Percentiles rank a stretch among this genome's conserved stretches.
Evolutionary conservation across 257 asterid genomes (phyloP).

Genomic region (Fraxinus cuspidata): DNA sequence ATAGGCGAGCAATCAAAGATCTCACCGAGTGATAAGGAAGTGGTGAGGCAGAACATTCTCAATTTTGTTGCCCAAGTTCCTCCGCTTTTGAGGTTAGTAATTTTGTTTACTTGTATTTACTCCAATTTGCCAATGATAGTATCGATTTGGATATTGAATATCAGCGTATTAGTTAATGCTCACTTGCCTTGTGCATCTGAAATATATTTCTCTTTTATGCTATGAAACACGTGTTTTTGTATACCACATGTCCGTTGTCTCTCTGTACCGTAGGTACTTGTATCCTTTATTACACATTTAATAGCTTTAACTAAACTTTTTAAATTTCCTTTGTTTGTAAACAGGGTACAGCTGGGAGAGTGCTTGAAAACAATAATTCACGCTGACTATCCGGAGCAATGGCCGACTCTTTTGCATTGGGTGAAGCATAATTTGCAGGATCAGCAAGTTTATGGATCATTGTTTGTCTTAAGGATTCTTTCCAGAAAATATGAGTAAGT

Average conservation of each 20-base stretch:
- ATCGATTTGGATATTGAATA: neutral
- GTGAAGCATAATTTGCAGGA: slow-evolving; percentile 84
- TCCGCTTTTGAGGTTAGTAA: slow-evolving; percentile 69
- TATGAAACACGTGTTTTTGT: neutral
- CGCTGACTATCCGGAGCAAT: slow-evolving; percentile 95
- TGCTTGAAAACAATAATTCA: slow-evolving; percentile 87
- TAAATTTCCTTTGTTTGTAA: slow-evolving; percentile 27
- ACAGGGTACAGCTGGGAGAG: slow-evolving; percentile 94
- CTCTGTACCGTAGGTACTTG: neutral
- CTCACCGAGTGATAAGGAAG: slow-evolving; percentile 77
- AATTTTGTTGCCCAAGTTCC: slow-evolving; percentile 79
- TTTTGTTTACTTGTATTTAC: neutral
- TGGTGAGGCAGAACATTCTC: slow-evolving; percentile 88
- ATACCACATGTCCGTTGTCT: neutral
- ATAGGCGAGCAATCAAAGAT: slow-evolving; percentile 84
- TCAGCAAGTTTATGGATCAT: slow-evolving; percentile 91
- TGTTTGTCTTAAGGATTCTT: slow-evolving; percentile 85
- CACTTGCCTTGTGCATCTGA: neutral
- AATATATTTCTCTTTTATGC: neutral
- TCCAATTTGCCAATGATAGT: neutral
- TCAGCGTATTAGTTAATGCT: neutral
- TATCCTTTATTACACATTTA: neutral
- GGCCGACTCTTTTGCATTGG: slow-evolving; percentile 93
- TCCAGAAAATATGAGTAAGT: slow-evolving; percentile 98
- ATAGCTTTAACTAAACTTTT: slow-evolving; percentile 17